These are phyloP conservation scores for Thermomyces lanuginosus DNA, from an alignment of 2,329 filamentous ascomycete genomes.

Conservation along the genomic window DNA sequence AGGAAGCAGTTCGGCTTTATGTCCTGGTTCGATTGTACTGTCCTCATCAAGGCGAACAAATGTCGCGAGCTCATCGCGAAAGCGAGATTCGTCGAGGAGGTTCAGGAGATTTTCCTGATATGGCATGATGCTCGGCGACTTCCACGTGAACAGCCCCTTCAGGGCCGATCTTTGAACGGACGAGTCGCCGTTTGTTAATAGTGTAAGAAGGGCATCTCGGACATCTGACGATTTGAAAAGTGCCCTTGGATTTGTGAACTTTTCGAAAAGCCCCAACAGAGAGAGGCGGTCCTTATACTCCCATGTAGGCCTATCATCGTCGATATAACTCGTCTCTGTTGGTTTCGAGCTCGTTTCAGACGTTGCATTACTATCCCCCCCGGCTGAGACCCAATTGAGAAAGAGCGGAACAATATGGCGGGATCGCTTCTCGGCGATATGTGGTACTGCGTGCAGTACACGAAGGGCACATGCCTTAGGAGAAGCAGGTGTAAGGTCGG, in stretches of 20 bases:
- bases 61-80: constrained; percentile 84
- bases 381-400: constrained; percentile 56
- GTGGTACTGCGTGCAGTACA: constrained; percentile 56
- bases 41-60: constrained; percentile 60
- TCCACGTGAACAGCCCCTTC: constrained; percentile 79
- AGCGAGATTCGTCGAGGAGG: constrained; percentile 74
- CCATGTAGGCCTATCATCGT: constrained; percentile 19
- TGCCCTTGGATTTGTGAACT: constrained; percentile 74
- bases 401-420: constrained; percentile 73
- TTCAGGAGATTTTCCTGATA: constrained; percentile 79
- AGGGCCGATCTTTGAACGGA: constrained; percentile 77
- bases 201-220: constrained; percentile 53
- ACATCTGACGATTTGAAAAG: constrained; percentile 65
- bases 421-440: constrained; percentile 70
- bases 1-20: constrained; percentile 62
- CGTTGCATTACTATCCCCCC: constrained; percentile 23
- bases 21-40: constrained; percentile 53
- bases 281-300: constrained; percentile 59
- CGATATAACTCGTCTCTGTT: constrained; percentile 6
- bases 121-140: constrained; percentile 53
- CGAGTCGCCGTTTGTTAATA: constrained; percentile 74
- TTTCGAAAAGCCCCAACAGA: constrained; percentile 63
- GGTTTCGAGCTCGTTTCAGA: constrained; percentile 15
- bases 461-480: constrained; percentile 64
- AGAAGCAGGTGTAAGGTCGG: constrained; percentile 23